phyloP scores from a whole-genome alignment of 306 rosid genomes.

The Vicia sativa region DNA sequence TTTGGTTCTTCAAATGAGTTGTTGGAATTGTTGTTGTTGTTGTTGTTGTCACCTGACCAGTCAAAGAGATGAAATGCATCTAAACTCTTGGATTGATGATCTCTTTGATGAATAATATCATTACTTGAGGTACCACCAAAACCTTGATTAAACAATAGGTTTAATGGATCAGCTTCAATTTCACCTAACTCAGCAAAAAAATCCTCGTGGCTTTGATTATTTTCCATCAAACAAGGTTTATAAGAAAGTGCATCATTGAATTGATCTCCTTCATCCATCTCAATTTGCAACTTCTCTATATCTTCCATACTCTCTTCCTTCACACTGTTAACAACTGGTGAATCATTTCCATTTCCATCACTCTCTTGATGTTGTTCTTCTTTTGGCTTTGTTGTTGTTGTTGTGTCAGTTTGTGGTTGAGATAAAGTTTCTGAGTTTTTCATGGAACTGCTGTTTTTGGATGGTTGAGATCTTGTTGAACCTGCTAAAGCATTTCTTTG shows the following conservation, averaged over 20 bases:
- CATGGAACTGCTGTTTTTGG: constrained; percentile 48
- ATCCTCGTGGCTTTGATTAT: constrained; percentile 49
- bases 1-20: constrained; percentile 48
- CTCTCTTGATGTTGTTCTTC: constrained; percentile 45
- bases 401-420: constrained; percentile 36
- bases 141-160: constrained; percentile 61
- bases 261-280: constrained; percentile 49
- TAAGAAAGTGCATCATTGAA: constrained; percentile 43
- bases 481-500: constrained; percentile 94
- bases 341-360: constrained; percentile 40
- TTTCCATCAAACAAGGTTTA: constrained; percentile 15
- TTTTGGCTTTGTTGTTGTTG: constrained; percentile 42
- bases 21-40: neutral
- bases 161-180: constrained; percentile 67
- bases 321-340: constrained; percentile 40
- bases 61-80: constrained; percentile 78
- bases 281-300: constrained; percentile 45
- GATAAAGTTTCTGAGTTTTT: constrained; percentile 30
- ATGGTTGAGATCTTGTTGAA: constrained; percentile 69
- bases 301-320: constrained; percentile 61
- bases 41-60: constrained; percentile 53
- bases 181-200: constrained; percentile 79
- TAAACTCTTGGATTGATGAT: constrained; percentile 43
- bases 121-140: constrained; percentile 36
- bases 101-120: constrained; percentile 40